These are phyloP conservation scores for Mucuna pruriens DNA, from an alignment of 306 rosid species.

Conservation along the genomic window DNA sequence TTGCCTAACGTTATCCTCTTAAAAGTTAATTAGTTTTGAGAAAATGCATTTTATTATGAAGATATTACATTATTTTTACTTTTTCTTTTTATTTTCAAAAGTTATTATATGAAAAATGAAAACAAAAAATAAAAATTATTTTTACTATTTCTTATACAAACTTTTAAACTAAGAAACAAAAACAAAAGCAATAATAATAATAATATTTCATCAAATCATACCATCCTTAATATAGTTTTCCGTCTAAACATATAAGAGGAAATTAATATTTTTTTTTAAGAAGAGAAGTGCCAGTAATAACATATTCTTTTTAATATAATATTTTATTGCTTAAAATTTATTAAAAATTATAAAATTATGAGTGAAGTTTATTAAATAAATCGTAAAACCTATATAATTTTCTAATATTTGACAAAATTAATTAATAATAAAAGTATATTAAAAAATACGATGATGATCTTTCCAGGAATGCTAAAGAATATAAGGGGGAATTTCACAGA, in stretches of 20 bases:
- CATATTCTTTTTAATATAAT: too few species aligned
- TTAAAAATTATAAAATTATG: too few species aligned
- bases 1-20: not conserved
- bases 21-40: not conserved
- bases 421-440: too few species aligned
- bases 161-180: not conserved
- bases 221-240: not conserved
- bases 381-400: too few species aligned
- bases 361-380: too few species aligned
- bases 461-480: constrained; percentile 31
- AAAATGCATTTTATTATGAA: not conserved
- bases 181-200: too few species aligned
- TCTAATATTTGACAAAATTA: too few species aligned
- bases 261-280: too few species aligned
- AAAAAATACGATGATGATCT: too few species aligned
- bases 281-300: too few species aligned
- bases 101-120: not conserved
- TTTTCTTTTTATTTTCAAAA: not conserved
- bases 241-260: not conserved
- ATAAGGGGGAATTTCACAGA: constrained; percentile 19
- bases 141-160: not conserved
- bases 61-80: not conserved
- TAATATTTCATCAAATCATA: too few species aligned
- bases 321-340: too few species aligned
- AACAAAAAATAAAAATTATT: not conserved